These are phyloP conservation scores for Borovskyia barvae DNA, from an alignment of 208 protist genomes.

Conservation along the genomic window DNA sequence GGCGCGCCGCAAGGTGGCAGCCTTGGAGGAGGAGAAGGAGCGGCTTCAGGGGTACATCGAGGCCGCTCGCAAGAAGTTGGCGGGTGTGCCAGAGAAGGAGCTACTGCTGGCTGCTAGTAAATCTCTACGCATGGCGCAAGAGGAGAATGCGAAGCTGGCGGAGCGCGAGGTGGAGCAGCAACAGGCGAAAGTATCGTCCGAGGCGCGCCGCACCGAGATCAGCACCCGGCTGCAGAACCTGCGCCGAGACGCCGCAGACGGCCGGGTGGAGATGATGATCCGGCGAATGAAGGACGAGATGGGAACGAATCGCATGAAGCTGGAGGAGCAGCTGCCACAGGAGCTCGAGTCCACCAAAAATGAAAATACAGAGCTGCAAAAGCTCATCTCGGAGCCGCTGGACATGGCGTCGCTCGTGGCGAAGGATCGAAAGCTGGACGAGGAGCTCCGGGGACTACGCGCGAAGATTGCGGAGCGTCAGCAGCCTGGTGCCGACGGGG, in stretches of 20 bases:
- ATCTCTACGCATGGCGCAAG: constrained; percentile 61
- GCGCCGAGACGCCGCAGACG: constrained; percentile 75
- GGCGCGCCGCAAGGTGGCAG: constrained; percentile 58
- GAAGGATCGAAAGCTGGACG: constrained; percentile 73
- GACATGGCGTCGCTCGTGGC: constrained; percentile 62
- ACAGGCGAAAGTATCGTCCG: constrained; percentile 68
- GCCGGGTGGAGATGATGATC: constrained; percentile 81
- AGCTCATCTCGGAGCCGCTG: constrained; percentile 81
- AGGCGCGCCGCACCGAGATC: constrained; percentile 70
- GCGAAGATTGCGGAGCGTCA: constrained; percentile 61
- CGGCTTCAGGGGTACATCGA: constrained; percentile 71
- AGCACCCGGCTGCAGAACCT: constrained; percentile 83
- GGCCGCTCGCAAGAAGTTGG: constrained; percentile 73
- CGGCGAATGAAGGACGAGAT: constrained; percentile 86
- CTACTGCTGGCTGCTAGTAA: constrained; percentile 71
- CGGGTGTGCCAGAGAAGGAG: constrained; percentile 68
- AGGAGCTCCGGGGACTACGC: constrained; percentile 59
- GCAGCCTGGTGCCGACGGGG: constrained; percentile 71
- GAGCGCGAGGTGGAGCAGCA: constrained; percentile 83
- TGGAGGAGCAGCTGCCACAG: constrained; percentile 85
- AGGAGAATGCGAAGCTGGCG: constrained; percentile 68
- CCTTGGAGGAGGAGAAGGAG: constrained; percentile 79
- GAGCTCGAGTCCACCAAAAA: constrained; percentile 69
- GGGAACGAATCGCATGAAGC: constrained; percentile 81
- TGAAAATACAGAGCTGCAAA: constrained; percentile 77